phyloP scores from a whole-genome alignment of 352 stramenopile genomes.

The Globisporangium spiculum region DNA sequence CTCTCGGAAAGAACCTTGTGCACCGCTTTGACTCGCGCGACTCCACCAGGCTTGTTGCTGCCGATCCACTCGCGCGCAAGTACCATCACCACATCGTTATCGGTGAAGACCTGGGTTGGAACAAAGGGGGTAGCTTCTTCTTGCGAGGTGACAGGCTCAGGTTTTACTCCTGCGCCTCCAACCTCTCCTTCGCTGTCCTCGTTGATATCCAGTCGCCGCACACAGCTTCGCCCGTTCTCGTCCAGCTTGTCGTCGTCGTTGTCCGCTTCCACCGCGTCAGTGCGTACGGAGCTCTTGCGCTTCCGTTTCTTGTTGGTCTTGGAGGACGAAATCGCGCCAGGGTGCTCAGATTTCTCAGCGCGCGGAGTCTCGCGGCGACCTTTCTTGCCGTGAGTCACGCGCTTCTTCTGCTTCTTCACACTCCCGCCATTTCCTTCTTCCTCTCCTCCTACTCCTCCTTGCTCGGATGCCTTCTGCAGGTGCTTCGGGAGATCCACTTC shows the following conservation, averaged over 20 bases:
- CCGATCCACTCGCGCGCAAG: constrained; percentile 49
- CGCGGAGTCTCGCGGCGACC: constrained; percentile 31
- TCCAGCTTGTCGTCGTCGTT: constrained; percentile 21
- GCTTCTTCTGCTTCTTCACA: constrained; percentile 16
- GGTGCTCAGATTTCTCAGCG: constrained; percentile 11
- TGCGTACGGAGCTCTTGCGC: constrained; percentile 25
- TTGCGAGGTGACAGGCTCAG: constrained; percentile 16
- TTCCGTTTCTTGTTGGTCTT: constrained; percentile 55
- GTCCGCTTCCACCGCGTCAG: constrained; percentile 13
- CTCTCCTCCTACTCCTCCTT: constrained; percentile 22
- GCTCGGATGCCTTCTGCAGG: constrained; percentile 34
- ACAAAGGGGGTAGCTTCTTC: neutral
- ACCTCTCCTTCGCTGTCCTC: constrained; percentile 35
- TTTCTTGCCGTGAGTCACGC: constrained; percentile 19
- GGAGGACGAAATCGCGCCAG: constrained; percentile 33
- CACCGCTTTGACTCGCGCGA: constrained; percentile 53
- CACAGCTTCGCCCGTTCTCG: constrained; percentile 22
- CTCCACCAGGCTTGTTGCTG: constrained; percentile 70
- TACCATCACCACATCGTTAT: constrained; percentile 58
- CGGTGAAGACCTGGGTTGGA: constrained; percentile 31
- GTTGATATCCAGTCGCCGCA: constrained; percentile 46
- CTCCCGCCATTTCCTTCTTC: constrained; percentile 7
- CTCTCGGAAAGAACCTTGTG: constrained; percentile 22
- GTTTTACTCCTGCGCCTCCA: constrained; percentile 15
- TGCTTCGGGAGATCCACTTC: constrained; percentile 69